These are phyloP conservation scores for Lachnellula occidentalis DNA, from an alignment of 2,329 filamentous ascomycete genomes.

Conservation along the genomic window DNA sequence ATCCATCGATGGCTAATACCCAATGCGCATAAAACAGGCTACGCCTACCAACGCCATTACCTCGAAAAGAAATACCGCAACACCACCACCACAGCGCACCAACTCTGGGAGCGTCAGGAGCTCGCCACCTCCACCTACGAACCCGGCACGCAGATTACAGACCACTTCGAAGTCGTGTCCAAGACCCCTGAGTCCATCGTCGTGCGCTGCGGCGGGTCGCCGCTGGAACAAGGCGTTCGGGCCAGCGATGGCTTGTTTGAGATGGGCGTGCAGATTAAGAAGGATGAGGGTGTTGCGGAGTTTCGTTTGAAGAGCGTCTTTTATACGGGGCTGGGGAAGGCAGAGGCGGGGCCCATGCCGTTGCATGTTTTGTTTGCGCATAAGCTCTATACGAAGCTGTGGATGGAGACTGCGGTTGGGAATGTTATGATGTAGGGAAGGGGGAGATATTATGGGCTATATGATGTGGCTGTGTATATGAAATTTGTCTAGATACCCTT, in stretches of 20 bases:
- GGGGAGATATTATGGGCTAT: background rate
- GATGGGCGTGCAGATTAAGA: constrained; percentile 56
- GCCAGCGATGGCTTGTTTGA: constrained; percentile 62
- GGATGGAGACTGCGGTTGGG: constrained; percentile 46
- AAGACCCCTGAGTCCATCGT: constrained; percentile 56
- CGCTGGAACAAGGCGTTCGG: constrained; percentile 49
- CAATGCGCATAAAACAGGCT: constrained; percentile 30
- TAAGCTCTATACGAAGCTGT: constrained; percentile 50
- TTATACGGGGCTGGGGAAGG: constrained; percentile 48
- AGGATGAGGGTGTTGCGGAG: constrained; percentile 56
- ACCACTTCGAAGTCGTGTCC: constrained; percentile 68
- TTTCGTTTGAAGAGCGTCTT: constrained; percentile 60
- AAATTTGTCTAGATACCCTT: background rate
- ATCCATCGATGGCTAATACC: too few species aligned
- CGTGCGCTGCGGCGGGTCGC: constrained; percentile 61
- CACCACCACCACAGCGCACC: constrained; percentile 46
- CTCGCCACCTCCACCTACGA: constrained; percentile 54
- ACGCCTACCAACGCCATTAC: constrained; percentile 51
- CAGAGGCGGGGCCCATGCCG: constrained; percentile 38
- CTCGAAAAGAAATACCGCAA: constrained; percentile 54
- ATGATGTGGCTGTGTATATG: background rate
- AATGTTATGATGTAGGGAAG: constrained; percentile 16
- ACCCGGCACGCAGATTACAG: constrained; percentile 57
- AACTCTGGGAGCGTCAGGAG: constrained; percentile 56
- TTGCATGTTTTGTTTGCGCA: constrained; percentile 44